Evolutionary conservation across 2,329 filamentous ascomycete species (phyloP).

Genomic region (Arthrobotrys sinensis): DNA sequence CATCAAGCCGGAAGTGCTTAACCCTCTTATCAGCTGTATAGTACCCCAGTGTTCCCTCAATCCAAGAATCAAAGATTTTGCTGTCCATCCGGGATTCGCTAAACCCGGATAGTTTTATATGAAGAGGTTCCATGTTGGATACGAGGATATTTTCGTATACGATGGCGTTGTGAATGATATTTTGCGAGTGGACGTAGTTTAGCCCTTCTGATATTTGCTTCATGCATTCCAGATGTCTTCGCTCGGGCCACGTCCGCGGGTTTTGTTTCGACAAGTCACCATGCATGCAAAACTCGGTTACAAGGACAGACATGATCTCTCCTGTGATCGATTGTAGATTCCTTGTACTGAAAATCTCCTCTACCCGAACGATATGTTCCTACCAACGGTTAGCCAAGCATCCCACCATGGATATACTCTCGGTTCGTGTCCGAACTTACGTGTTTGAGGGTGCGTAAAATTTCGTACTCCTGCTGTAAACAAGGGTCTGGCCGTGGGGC

Average conservation of each 20-base stretch:
- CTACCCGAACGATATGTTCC: slow-evolving; percentile 12
- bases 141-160: slow-evolving; percentile 4
- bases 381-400: background rate
- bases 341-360: background rate
- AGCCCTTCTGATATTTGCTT: slow-evolving; percentile 4
- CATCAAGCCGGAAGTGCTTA: background rate
- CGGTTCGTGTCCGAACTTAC: background rate
- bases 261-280: background rate
- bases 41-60: background rate
- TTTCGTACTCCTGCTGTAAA: slow-evolving; percentile 1
- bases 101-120: background rate
- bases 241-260: background rate
- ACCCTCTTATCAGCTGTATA: background rate
- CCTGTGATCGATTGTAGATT: background rate
- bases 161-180: slow-evolving; percentile 11
- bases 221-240: background rate
- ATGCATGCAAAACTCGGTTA: slow-evolving; percentile 10
- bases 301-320: slow-evolving; percentile 1
- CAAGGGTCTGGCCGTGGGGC: background rate
- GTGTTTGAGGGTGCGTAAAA: background rate
- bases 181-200: background rate
- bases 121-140: background rate
- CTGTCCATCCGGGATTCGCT: slow-evolving; percentile 1
- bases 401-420: background rate
- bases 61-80: background rate